These are phyloP conservation scores for Dryas alaskensis DNA, from an alignment of 306 rosid species.

Conservation along the genomic window DNA sequence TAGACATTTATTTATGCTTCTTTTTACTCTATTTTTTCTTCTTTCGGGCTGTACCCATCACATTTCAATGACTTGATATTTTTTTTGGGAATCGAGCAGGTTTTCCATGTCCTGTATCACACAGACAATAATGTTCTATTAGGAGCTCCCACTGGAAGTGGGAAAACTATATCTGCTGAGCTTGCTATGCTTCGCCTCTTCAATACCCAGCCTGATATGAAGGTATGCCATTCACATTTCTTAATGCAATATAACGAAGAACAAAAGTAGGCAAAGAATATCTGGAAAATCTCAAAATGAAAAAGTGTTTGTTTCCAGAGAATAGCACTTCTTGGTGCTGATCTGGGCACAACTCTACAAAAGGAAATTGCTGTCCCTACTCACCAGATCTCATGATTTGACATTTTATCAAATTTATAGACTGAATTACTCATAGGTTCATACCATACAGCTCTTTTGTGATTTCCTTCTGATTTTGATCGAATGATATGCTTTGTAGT, in stretches of 20 bases:
- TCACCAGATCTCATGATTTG: neutral
- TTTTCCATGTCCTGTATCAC: conserved; percentile 87
- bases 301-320: neutral
- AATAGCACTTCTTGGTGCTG: neutral
- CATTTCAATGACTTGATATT: conserved; percentile 6
- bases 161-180: conserved; percentile 98
- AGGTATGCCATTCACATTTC: conserved; percentile 42
- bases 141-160: conserved; percentile 99
- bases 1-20: conserved; percentile 15
- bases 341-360: neutral
- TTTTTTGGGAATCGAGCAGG: conserved; percentile 51
- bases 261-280: neutral
- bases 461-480: neutral
- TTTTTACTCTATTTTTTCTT: conserved; percentile 17
- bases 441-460: neutral
- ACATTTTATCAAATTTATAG: neutral
- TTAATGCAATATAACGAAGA: neutral
- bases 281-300: neutral
- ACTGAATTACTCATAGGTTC: neutral
- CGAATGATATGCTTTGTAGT: neutral
- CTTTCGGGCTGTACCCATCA: neutral
- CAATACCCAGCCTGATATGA: conserved; percentile 92
- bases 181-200: conserved; percentile 95
- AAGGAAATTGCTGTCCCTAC: neutral
- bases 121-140: conserved; percentile 83